Evolutionary conservation across 257 asterid genomes (phyloP).

Genomic region (Solanum bukasovii): DNA sequence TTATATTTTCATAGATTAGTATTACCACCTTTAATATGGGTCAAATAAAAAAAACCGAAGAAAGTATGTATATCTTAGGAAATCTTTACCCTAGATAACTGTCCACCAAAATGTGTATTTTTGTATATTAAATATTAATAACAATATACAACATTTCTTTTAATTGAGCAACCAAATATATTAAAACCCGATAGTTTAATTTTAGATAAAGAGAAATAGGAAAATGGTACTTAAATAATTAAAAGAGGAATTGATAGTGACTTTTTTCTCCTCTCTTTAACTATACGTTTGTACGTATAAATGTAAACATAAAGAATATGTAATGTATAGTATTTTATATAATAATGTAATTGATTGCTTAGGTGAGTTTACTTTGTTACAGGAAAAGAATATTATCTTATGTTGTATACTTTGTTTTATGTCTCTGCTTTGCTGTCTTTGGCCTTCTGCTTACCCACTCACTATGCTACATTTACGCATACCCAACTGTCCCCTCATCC

Average conservation of each 20-base stretch:
- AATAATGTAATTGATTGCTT: conserved; percentile 18
- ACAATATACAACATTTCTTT: neutral
- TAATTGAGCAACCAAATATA: neutral
- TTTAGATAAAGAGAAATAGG: neutral
- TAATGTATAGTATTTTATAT: neutral
- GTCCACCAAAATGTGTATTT: neutral
- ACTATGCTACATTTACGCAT: conserved; percentile 33
- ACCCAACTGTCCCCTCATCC: neutral
- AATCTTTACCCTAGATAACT: no score
- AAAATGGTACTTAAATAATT: neutral
- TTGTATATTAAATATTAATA: no score
- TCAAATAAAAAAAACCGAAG: neutral
- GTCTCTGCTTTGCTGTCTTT: conserved; percentile 53
- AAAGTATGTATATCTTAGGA: no score
- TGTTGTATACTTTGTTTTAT: conserved; percentile 22
- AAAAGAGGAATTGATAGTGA: neutral
- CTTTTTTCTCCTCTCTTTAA: neutral
- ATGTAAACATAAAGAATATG: neutral
- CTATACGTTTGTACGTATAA: conserved; percentile 3
- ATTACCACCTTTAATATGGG: no score
- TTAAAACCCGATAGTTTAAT: neutral
- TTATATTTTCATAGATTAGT: no score
- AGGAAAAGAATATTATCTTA: conserved; percentile 17
- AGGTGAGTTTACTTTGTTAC: conserved; percentile 7
- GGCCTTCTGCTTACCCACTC: conserved; percentile 48